phyloP scores from a whole-genome alignment of 495 filamentous ascomycete species.

The Bacidia rubella region DNA sequence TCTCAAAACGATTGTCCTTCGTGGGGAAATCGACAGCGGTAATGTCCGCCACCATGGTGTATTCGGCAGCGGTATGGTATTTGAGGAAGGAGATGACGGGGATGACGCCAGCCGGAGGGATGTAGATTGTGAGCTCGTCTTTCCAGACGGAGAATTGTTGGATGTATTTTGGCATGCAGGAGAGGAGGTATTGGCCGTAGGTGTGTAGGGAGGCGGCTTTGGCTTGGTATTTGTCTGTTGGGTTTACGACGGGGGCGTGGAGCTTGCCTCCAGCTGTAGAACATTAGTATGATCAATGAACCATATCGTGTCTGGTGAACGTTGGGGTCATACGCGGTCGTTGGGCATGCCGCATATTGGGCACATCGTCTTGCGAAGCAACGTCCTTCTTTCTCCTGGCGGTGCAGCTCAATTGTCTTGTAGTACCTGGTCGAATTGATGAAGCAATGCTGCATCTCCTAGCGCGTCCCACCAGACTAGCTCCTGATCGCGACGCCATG shows the following conservation, averaged over 20 bases:
- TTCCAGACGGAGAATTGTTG: conserved; percentile 99
- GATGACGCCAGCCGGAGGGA: conserved; percentile 71
- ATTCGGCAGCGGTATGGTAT: conserved; percentile 94
- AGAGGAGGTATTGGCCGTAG: conserved; percentile 94
- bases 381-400: conserved; percentile 20
- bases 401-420: conserved; percentile 17
- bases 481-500: neutral
- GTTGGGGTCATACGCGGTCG: conserved; percentile 41
- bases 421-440: neutral
- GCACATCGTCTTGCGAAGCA: conserved; percentile 25
- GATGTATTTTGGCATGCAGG: conserved; percentile 91
- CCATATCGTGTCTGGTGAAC: neutral
- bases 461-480: neutral
- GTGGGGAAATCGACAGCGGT: conserved; percentile 94
- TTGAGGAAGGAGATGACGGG: conserved; percentile 94
- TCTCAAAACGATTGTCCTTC: conserved; percentile 84
- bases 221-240: conserved; percentile 77
- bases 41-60: conserved; percentile 82
- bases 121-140: conserved; percentile 91
- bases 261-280: conserved; percentile 44
- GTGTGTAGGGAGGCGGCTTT: conserved; percentile 74
- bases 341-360: conserved; percentile 56
- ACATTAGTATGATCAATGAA: conserved; percentile 16
- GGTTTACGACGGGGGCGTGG: conserved; percentile 73
- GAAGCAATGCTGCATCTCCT: neutral